Evolutionary conservation across 1,284 basidiomycete genomes (phyloP).

Genomic region (Sporisorium sorghi): DNA sequence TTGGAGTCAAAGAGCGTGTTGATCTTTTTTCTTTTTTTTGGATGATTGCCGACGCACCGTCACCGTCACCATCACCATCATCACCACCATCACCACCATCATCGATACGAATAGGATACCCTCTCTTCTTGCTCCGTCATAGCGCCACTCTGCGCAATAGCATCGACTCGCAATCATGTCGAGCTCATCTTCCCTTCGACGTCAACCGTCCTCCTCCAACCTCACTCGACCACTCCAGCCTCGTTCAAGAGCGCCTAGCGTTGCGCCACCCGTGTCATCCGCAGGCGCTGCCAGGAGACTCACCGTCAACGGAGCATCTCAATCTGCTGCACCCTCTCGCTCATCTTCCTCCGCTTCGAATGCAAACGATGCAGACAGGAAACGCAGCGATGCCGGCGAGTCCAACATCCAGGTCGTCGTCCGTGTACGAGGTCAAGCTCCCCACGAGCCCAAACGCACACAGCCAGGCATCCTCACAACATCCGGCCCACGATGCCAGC

Average conservation of each 20-base stretch:
- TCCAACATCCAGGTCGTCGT: conserved; percentile 68
- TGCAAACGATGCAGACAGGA: conserved; percentile 21
- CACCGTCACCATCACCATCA: conserved; percentile 2
- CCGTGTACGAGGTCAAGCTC: conserved; percentile 57
- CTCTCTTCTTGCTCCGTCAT: not conserved
- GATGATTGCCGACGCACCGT: conserved; percentile 3
- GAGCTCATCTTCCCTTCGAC: conserved; percentile 33
- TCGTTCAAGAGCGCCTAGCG: conserved; percentile 46
- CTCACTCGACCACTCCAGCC: conserved; percentile 34
- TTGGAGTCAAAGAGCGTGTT: conserved; percentile 19
- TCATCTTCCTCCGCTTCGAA: conserved; percentile 23
- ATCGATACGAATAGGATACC: conserved; percentile 3
- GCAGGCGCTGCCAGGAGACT: conserved; percentile 36
- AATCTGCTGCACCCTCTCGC: conserved; percentile 20
- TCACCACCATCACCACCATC: conserved; percentile 19
- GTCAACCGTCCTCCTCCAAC: conserved; percentile 40
- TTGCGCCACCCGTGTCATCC: conserved; percentile 43
- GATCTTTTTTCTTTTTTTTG: conserved; percentile 16
- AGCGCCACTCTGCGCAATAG: conserved; percentile 9
- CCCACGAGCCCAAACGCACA: conserved; percentile 38
- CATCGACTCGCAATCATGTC: conserved; percentile 28
- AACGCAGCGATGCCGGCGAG: conserved; percentile 41
- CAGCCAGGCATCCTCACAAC: conserved; percentile 51
- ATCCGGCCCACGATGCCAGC: conserved; percentile 56
- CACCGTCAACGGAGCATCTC: conserved; percentile 20